Base-by-base conservation (phyloP, 805 yeast genomes). In the Metschnikowia proteae region DNA sequence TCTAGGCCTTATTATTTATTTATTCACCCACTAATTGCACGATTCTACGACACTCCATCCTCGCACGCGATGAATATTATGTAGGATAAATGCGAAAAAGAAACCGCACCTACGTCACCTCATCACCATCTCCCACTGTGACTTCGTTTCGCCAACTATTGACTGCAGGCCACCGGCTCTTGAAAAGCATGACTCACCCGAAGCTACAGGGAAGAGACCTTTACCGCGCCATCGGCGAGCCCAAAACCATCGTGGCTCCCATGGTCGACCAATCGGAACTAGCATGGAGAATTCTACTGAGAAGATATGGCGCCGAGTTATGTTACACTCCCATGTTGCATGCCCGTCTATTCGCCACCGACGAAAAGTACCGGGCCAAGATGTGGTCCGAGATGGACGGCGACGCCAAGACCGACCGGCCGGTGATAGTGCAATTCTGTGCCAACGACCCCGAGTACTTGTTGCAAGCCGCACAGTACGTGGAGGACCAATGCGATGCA, bases 271-370 rank as follows among this genome's bases (percentile, higher is more conserved):
- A 90, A 57, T 83, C 92, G 3, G 99, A 94, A 62, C 75, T 94
- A 17, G 98, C 96, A 1, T 94, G 98, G 98, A 76, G 99, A 55
- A 78, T 88, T 13, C 71, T 94, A 11, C 86, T 96, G 3, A 76
- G 98, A 48, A 74, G 78, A 50, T 85, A 91, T 60, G 99, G 99
- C 3, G 98, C 99, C 0, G 88, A 90, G 2, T 71, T 94, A 31
- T 88, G 97, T 61, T 94, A 92, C 60, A 88, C 98, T 0, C 99
- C 99, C 3, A 94, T 94, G 99, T 80, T 86, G 56, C 98, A 94
- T 66, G 96, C 99, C 3, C 76, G 90, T 43, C 69, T 91, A 34
- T 94, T 94, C 68, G 95, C 95, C 26, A 86, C 87, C 2, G 85
- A 84, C 43, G 86, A 82, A 51, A 86, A 86, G 58, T 94, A 94